Evolutionary conservation across 2,329 filamentous ascomycete genomes (phyloP), one percentile per base, ranked within the genome.

Genomic region (Scytalidium sp.): DNA sequence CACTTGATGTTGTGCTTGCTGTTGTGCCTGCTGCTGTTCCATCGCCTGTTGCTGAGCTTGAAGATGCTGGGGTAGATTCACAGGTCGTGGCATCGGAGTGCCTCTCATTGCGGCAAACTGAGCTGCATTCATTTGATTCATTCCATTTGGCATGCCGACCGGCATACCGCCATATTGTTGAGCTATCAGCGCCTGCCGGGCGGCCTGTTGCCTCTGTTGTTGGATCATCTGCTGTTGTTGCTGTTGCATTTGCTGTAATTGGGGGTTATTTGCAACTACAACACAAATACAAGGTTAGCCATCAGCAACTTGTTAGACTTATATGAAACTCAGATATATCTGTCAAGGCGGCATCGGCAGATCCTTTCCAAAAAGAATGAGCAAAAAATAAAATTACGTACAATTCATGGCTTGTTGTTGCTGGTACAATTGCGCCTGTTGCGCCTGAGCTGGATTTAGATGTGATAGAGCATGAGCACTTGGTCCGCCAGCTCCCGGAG

Each of bases 381-480:
- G 17, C 17, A 41, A 45, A 45, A 32, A 22, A 41, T 27, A 43
- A n/a, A 29, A 36, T 19, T 49, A 62, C 59, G 50, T 56, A 60
- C 57, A 61, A 47, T 52, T 50, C 47, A 48, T 64, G 39, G 53
- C 54, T 49, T 70, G 71, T 46, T 70, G 72, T 47, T 73, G 70
- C 51, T 69, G 66, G 55, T 71, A 68, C 65, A 71, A 68, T 32
- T 70, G 80, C 20, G 55, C 54, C 41, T 61, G 60, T 43, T 57
- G 56, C 47, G 70, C 68, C 52, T 73, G 70, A 19, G 45, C 54
- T 17, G 86, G 85, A 62, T 76, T 88, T 47, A 91, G 66, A 64
- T 92, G 88, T 63, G 86, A 84, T 60, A 91, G 70, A 17, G 84
- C 84, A 69, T 90, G 87, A 52, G 81, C 79, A 68, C 83, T 87